Evolutionary conservation across 371 early-diverging fungal genomes (phyloP), one percentile per base, ranked within the genome.

Genomic region (Mucor circinelloides): DNA sequence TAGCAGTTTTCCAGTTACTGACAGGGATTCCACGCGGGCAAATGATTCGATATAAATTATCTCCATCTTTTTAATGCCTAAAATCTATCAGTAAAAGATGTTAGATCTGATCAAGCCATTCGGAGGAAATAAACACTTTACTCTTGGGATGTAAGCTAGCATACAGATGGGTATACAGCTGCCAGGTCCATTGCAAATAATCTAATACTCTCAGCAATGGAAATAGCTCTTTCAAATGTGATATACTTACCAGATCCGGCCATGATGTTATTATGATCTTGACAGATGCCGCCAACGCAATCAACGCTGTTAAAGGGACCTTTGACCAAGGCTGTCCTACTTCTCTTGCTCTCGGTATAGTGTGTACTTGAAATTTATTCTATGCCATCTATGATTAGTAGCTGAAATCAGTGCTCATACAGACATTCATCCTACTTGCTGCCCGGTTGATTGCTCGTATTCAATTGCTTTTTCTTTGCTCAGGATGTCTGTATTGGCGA

Each of bases 161-260:
- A 90, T 44, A 52, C 89, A 87, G 6, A 94, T 75, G 2, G 95
- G 91, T 9, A 98, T 85, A 71, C 98, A 97, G n/a, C 91, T 97
- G 7, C 97, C 97, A 0, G 98, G 99, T 0, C 99, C 99, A 75
- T 98, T 98, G 71, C 90, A 92, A 17, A 97, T 38, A 9, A 96
- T 81, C 91, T 90, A 64, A 63, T 64, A 60, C 34, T 72, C 23
- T 12, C 65, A 23, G 19, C 25, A 31, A 19, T 46, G n/a, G 44
- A 19, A 19, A 5, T 19, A 19, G 1, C 17, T 4, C 44, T 19
- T n/a, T n/a, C 7, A 44, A 5, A 6, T 19, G n/a, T 7, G 19
- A n/a, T 30, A 12, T 42, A 42, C 70, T 69, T 80, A 90, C 91
- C 66, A 91, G 46, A 56, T 88, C 89, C 6, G 93, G 92, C 58